Percentiles rank a stretch among this genome's conserved stretches.
phyloP scores from a whole-genome alignment of 805 yeast genomes.

The Teunomyces tritomae region DNA sequence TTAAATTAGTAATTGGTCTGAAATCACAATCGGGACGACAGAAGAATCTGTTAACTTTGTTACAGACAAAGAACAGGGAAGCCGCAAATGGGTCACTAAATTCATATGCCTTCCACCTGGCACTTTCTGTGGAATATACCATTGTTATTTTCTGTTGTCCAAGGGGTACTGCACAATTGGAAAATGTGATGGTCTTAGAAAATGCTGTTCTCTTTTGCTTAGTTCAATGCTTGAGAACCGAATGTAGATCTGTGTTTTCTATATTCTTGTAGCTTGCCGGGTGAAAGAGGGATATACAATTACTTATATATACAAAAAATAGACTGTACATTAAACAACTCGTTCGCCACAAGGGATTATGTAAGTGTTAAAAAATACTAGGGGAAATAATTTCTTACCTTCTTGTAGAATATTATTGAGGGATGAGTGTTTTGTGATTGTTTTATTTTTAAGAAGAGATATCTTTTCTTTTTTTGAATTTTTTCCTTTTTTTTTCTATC shows the following conservation, averaged over 20 bases:
- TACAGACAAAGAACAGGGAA: slow-evolving; percentile 53
- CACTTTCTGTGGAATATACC: slow-evolving; percentile 42
- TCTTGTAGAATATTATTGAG: not conserved
- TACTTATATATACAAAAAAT: not conserved
- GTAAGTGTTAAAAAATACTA: slow-evolving; percentile 2
- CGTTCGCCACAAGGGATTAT: slow-evolving; percentile 1
- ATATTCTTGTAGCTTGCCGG: not conserved
- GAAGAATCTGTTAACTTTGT: slow-evolving; percentile 38
- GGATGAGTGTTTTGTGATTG: not conserved
- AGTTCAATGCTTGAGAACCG: not conserved
- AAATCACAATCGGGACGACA: slow-evolving; percentile 73
- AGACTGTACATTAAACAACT: not conserved
- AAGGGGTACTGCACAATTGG: not conserved
- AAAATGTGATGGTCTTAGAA: not conserved
- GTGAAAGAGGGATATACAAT: not conserved
- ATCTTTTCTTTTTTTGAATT: not conserved
- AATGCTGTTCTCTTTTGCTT: not conserved
- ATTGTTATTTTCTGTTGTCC: slow-evolving; percentile 13
- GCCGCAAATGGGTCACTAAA: slow-evolving; percentile 67
- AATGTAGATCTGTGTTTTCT: not conserved
- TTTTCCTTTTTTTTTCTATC: not conserved
- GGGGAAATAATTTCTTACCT: slow-evolving; percentile 2
- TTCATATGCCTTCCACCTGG: slow-evolving; percentile 63
- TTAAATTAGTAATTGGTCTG: slow-evolving; percentile 40
- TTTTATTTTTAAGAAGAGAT: not conserved